A percentile compares a stretch with the other conserved stretches of the same genome.
phyloP scores from a whole-genome alignment of 2,329 filamentous ascomycete genomes.

The Penicillium vulpinum region DNA sequence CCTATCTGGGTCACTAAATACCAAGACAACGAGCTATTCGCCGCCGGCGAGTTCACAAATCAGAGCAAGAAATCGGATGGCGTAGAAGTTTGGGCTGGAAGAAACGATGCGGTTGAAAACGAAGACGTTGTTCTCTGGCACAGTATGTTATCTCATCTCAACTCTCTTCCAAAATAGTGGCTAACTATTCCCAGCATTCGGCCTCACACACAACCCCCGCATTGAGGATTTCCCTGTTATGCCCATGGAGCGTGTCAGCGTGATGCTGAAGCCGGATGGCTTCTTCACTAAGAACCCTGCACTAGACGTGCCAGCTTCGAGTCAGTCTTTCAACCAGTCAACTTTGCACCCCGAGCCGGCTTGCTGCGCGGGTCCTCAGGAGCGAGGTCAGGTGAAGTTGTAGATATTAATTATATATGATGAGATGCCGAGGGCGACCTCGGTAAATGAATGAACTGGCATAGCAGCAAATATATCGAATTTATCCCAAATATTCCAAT shows the following conservation, averaged over 20 bases:
- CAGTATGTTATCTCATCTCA: constrained; percentile 28
- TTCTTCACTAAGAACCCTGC: constrained; percentile 55
- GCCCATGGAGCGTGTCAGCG: constrained; percentile 57
- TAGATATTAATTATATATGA: constrained; percentile 12
- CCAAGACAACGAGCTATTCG: constrained; percentile 53
- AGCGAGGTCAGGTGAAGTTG: constrained; percentile 28
- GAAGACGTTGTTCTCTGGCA: constrained; percentile 45
- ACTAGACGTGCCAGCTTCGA: constrained; percentile 47
- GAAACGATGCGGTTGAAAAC: constrained; percentile 52
- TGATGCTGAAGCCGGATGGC: constrained; percentile 51
- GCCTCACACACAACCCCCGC: constrained; percentile 64
- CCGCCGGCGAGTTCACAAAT: constrained; percentile 54
- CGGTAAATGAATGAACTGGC: not conserved
- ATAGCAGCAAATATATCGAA: not conserved
- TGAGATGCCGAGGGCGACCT: not conserved
- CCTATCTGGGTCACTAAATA: constrained; percentile 58
- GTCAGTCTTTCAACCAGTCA: constrained; percentile 43
- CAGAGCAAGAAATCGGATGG: constrained; percentile 56
- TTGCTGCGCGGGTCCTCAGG: constrained; percentile 24
- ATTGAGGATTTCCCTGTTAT: constrained; percentile 69
- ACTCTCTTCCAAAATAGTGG: not conserved
- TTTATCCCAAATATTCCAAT: not conserved
- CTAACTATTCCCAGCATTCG: constrained; percentile 37
- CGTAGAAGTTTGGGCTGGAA: constrained; percentile 53
- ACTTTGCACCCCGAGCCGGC: constrained; percentile 33